These are phyloP conservation scores for Nitzschia inconspicua DNA, from an alignment of 108 stramenopile genomes.

Conservation along the genomic window DNA sequence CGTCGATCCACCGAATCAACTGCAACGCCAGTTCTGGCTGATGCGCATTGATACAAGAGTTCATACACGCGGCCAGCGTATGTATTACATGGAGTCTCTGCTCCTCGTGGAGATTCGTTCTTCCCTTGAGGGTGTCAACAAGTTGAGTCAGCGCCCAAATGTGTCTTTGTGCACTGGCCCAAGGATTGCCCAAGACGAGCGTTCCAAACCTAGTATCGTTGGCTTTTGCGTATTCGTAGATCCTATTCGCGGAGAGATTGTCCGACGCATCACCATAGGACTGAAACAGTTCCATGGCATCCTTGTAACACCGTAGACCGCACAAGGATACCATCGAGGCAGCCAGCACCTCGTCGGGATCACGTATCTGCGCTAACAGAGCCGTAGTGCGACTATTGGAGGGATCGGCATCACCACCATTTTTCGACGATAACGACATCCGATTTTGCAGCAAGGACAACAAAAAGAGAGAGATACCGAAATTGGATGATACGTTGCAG, in stretches of 20 bases:
- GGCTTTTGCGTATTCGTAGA: constrained; percentile 10
- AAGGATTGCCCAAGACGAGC: constrained; percentile 16
- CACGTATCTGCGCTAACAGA: constrained; percentile 2
- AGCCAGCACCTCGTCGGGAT: constrained; percentile 14
- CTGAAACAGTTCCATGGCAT: constrained; percentile 20
- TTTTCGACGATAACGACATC: background rate
- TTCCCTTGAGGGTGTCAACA: background rate
- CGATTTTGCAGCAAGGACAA: constrained; percentile 22
- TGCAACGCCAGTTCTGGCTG: constrained; percentile 22
- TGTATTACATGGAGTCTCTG: background rate
- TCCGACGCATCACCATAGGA: background rate
- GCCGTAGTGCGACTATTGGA: constrained; percentile 4
- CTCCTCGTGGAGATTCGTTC: background rate
- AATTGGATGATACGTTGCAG: constrained; percentile 58
- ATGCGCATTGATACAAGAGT: constrained; percentile 19
- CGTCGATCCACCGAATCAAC: constrained; percentile 10
- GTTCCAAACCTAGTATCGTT: constrained; percentile 9
- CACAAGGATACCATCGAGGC: constrained; percentile 43
- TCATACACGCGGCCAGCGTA: constrained; percentile 21
- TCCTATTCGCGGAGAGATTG: background rate
- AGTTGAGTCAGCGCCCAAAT: constrained; percentile 7
- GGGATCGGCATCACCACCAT: background rate
- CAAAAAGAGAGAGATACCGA: constrained; percentile 53
- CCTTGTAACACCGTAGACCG: constrained; percentile 37
- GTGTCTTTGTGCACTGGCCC: constrained; percentile 13